Conservation (phyloP, 2,329 filamentous ascomycete genomes). For the Alternaria postmessia region DNA sequence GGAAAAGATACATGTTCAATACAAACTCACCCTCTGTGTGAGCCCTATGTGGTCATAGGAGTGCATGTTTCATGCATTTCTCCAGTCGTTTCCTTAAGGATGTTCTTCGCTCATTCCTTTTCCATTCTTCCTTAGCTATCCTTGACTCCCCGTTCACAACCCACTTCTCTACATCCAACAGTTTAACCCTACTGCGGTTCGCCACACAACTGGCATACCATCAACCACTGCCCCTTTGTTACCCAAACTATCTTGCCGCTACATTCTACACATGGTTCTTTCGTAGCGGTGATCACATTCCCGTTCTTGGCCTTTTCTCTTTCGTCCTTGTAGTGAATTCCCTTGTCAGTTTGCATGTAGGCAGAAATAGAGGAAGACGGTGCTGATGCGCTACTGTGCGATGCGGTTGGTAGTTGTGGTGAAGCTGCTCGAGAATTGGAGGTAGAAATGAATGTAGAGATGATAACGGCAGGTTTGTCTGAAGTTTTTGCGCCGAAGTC, state of each 20-base stretch:
- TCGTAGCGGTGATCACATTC: conserved; percentile 1
- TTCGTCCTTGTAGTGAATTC: not conserved
- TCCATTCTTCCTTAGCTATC: not conserved
- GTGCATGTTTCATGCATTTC: not conserved
- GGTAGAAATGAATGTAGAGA: not conserved
- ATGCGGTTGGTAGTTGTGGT: not conserved
- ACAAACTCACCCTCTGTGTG: not conserved
- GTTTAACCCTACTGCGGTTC: conserved; percentile 6
- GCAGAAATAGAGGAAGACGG: not conserved
- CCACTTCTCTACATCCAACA: not conserved
- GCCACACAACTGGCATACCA: conserved; percentile 12
- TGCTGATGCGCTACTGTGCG: not conserved
- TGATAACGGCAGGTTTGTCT: not conserved
- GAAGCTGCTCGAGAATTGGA: not conserved
- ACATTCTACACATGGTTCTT: conserved; percentile 7
- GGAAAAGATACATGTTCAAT: not conserved
- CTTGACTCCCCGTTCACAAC: not conserved
- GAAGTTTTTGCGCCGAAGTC: not conserved
- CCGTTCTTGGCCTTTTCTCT: conserved; percentile 12
- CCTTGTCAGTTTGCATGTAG: not conserved
- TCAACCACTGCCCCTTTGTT: conserved; percentile 11
- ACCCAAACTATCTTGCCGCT: conserved; percentile 9
- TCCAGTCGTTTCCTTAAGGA: not conserved
- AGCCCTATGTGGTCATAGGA: not conserved
- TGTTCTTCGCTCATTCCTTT: not conserved